These are phyloP conservation scores for Curvularia sp. DNA, from an alignment of 2,329 filamentous ascomycete genomes.

Conservation along the genomic window DNA sequence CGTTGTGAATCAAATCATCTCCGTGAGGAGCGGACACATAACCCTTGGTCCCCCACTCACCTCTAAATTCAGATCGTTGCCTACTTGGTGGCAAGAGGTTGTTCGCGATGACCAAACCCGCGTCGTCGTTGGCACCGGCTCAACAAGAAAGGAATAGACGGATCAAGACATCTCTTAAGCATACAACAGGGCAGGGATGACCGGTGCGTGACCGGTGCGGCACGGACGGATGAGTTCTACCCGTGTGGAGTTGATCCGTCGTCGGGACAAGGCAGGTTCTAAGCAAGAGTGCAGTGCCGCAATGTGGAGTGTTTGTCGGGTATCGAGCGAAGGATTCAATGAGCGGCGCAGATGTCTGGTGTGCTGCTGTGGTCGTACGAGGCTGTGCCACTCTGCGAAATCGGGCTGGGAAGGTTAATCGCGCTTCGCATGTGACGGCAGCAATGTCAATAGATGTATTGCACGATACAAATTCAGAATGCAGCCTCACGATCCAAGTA, in stretches of 20 bases:
- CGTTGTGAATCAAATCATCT: conserved; percentile 55
- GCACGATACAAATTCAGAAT: conserved; percentile 11
- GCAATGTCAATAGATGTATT: conserved; percentile 11
- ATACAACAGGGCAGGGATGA: neutral
- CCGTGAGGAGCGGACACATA: conserved; percentile 51
- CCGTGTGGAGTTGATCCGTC: conserved; percentile 8
- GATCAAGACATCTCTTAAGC: conserved; percentile 13
- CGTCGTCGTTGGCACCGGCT: conserved; percentile 36
- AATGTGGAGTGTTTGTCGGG: conserved; percentile 4
- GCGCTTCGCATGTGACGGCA: conserved; percentile 4
- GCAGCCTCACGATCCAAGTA: conserved; percentile 1
- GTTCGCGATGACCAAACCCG: conserved; percentile 42
- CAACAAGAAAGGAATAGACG: conserved; percentile 29
- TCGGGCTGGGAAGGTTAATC: conserved; percentile 4
- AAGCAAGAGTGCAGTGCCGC: conserved; percentile 4
- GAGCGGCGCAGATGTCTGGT: neutral
- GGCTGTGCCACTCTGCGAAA: conserved; percentile 8
- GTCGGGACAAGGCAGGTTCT: conserved; percentile 5
- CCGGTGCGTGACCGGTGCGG: neutral
- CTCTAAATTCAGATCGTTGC: conserved; percentile 38
- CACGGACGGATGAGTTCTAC: conserved; percentile 6
- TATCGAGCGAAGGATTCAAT: neutral
- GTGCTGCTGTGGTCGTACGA: neutral
- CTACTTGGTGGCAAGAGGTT: conserved; percentile 46
- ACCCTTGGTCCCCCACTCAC: conserved; percentile 44